Percentiles rank a stretch among this genome's conserved stretches.
Conservation (phyloP, 352 stramenopile genomes). For the Globisporangium solare region DNA sequence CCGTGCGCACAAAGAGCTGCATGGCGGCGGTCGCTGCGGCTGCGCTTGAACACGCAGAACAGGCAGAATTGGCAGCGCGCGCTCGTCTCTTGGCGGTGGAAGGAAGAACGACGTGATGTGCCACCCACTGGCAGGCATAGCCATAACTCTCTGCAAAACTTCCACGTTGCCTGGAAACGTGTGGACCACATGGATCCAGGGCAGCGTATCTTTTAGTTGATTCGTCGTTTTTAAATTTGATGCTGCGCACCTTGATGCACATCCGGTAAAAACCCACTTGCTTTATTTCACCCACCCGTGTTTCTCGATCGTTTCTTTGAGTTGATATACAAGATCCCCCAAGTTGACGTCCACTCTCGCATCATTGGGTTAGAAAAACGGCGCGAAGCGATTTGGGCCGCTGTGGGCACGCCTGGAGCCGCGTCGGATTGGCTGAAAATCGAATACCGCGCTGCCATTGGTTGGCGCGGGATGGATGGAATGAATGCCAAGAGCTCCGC, state of each 20-base stretch:
- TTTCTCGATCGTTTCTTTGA: too few relatives aligned
- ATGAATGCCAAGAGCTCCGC: constrained; percentile 3
- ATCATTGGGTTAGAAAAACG: too few relatives aligned
- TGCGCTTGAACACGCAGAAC: background rate
- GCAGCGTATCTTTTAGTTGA: background rate
- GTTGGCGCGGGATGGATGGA: constrained; percentile 12
- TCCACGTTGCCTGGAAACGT: background rate
- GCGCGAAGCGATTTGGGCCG: background rate
- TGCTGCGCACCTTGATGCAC: too few relatives aligned
- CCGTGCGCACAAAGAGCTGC: constrained; percentile 70
- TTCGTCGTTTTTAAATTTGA: too few relatives aligned
- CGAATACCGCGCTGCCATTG: constrained; percentile 15
- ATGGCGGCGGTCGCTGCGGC: constrained; percentile 19
- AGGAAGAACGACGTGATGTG: too few relatives aligned
- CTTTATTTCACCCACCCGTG: too few relatives aligned
- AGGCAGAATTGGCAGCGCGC: background rate
- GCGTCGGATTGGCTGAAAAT: constrained; percentile 21
- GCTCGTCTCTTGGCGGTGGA: background rate
- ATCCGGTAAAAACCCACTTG: too few relatives aligned
- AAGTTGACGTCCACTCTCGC: too few relatives aligned
- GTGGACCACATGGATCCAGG: background rate
- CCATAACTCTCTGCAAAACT: too few relatives aligned
- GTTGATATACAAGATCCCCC: too few relatives aligned
- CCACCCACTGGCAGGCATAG: too few relatives aligned
- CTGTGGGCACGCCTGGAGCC: background rate